Evolutionary conservation across 1,284 basidiomycete genomes (phyloP), one percentile per base, ranked within the genome.

Genomic region (Ganoderma resinaceum): DNA sequence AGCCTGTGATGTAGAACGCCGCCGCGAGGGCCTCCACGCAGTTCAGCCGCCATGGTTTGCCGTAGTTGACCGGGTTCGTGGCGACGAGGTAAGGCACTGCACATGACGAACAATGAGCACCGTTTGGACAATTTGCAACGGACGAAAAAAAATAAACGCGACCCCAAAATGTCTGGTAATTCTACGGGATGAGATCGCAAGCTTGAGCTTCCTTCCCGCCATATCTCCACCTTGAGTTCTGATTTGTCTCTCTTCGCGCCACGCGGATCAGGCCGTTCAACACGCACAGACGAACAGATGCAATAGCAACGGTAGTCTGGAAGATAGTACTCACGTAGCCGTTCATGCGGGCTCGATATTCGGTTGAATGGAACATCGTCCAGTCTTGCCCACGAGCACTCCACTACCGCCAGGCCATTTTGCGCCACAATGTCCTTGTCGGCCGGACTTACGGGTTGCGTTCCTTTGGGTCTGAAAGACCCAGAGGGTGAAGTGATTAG

Each of bases 381-480:
- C 8, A 99, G 82, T 26, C 96, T 86, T 2, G 97, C 97, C 97
- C 97, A 99, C 4, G 95, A 97, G 79, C 96, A 98, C 78, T 99
- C 97, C 1, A 99, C 96, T 9, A 99, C 97, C 0, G 97, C 97
- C 1, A 99, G 82, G 0, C 97, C 97, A 52, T 85, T 84, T 68
- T 88, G 85, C 3, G 87, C 83, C 16, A 99, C 83, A 63, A 97
- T 89, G n/a, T 93, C 91, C 20, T 89, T 87, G 78, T 99, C 97
- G 0, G 91, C 87, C 0, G 95, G 96, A 60, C 91, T 94, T 35
- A 99, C 87, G 2, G 94, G 86, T 73, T 89, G 87, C 26, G 88
- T 93, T 0, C 92, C 97, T 77, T 96, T 94, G 0, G 97, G 97
- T 31, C 96, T 98, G 18, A 40, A 6, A 12, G 6, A 58, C n/a